Percentiles rank a stretch among this genome's conserved stretches.
phyloP scores from a whole-genome alignment of 441 rosid genomes.

The Gossypium davidsonii region DNA sequence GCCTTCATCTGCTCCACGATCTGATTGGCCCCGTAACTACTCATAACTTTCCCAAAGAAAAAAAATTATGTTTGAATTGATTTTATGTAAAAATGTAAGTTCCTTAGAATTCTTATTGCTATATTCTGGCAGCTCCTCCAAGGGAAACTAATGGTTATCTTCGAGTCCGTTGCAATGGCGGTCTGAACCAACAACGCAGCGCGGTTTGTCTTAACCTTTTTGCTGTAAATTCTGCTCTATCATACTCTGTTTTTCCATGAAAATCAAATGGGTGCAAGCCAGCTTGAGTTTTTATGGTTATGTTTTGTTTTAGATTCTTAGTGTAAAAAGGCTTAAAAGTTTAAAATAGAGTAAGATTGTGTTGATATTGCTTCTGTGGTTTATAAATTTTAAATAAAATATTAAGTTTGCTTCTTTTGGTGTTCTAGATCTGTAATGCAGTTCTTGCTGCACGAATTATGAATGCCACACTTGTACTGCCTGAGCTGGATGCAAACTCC shows the following conservation, averaged over 20 bases:
- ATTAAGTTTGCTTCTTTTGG: constrained; percentile 13
- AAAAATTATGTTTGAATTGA: constrained; percentile 10
- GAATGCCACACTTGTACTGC: constrained; percentile 97
- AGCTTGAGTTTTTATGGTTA: constrained; percentile 3
- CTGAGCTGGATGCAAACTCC: constrained; percentile 94
- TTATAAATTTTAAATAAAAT: background rate
- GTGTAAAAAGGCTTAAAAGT: background rate
- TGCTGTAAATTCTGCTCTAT: background rate
- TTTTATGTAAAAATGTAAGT: background rate
- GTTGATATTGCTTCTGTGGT: background rate
- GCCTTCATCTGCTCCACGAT: constrained; percentile 95
- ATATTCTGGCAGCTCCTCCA: constrained; percentile 67
- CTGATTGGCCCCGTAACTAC: constrained; percentile 44
- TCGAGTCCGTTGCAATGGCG: constrained; percentile 97
- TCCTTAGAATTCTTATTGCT: background rate
- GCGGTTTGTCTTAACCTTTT: constrained; percentile 54
- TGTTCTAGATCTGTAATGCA: constrained; percentile 86
- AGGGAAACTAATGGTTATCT: constrained; percentile 76
- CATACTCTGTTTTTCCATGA: background rate
- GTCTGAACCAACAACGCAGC: constrained; percentile 93
- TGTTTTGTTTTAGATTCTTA: constrained; percentile 4
- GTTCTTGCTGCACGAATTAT: constrained; percentile 98
- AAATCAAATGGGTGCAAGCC: background rate
- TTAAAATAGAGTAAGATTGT: background rate
- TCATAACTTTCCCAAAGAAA: constrained; percentile 22